Conservation (phyloP, 2,329 filamentous ascomycete genomes). For the Alternaria hordeiaustralica region DNA sequence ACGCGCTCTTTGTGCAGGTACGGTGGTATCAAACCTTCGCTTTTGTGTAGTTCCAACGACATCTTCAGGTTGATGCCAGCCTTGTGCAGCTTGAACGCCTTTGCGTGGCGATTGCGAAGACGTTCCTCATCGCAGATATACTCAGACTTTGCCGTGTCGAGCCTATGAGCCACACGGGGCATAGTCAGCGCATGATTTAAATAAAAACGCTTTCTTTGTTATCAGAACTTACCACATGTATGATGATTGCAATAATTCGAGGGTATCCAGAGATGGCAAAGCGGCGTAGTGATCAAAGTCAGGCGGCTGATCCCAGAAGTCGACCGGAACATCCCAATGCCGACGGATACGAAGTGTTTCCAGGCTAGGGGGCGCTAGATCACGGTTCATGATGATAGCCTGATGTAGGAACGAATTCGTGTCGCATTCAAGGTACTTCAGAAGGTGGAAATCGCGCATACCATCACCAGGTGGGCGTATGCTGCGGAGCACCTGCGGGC, state of each 20-base stretch:
- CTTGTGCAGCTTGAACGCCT: slow-evolving; percentile 33
- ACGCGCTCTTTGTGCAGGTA: slow-evolving; percentile 38
- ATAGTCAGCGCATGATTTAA: background rate
- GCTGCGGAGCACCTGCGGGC: slow-evolving; percentile 20
- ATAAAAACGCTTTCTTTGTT: background rate
- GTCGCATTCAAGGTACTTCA: slow-evolving; percentile 40
- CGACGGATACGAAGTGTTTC: slow-evolving; percentile 35
- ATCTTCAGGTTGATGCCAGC: slow-evolving; percentile 37
- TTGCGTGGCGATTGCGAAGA: slow-evolving; percentile 35
- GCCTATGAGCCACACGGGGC: background rate
- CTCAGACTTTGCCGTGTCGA: slow-evolving; percentile 10
- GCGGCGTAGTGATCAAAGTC: slow-evolving; percentile 31
- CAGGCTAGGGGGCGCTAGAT: slow-evolving; percentile 38
- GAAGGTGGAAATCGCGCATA: slow-evolving; percentile 38
- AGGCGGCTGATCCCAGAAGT: slow-evolving; percentile 41
- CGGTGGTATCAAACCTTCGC: slow-evolving; percentile 36
- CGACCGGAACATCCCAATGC: slow-evolving; percentile 22
- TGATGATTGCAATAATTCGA: slow-evolving; percentile 38
- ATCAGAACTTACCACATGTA: slow-evolving; percentile 10
- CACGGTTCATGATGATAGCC: slow-evolving; percentile 31
- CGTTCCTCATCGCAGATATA: slow-evolving; percentile 35
- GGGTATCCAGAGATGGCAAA: slow-evolving; percentile 31
- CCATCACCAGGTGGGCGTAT: slow-evolving; percentile 31
- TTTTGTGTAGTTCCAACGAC: slow-evolving; percentile 32
- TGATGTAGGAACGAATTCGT: slow-evolving; percentile 40